These are phyloP conservation scores for Flaveria sonorensis DNA, from an alignment of 129 eudicot genomes.

Conservation along the genomic window DNA sequence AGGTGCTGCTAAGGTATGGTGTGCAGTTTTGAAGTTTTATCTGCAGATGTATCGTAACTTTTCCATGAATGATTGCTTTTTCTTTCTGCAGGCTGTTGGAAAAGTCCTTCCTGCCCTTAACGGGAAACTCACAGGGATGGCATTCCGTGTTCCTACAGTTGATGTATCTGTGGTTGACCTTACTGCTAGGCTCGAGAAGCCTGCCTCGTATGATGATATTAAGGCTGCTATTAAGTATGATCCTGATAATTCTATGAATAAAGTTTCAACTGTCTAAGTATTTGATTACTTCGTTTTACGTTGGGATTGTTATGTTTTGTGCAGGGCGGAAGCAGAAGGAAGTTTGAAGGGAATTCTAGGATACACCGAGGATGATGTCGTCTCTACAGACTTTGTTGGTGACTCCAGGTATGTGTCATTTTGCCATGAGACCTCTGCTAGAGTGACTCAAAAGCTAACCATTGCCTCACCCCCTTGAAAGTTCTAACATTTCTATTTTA, in stretches of 20 bases:
- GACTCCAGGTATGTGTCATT: constrained; percentile 52
- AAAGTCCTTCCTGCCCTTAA: constrained; percentile 82
- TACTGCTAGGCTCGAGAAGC: constrained; percentile 79
- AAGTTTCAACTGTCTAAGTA: neutral
- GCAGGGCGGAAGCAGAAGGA: constrained; percentile 63
- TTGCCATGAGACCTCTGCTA: neutral
- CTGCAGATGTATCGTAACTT: neutral
- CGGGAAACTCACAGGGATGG: constrained; percentile 89
- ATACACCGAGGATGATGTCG: constrained; percentile 77
- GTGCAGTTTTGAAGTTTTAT: neutral
- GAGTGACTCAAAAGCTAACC: too few relatives aligned
- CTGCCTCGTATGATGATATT: constrained; percentile 73
- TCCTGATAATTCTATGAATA: neutral
- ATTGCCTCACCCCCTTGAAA: too few relatives aligned
- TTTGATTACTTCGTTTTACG: neutral
- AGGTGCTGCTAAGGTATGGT: constrained; percentile 82
- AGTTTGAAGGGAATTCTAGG: constrained; percentile 72
- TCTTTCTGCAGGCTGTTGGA: constrained; percentile 70
- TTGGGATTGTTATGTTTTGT: constrained; percentile 5
- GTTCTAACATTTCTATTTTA: too few relatives aligned
- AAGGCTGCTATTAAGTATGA: constrained; percentile 80
- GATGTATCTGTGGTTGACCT: constrained; percentile 92
- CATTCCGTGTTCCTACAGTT: constrained; percentile 84
- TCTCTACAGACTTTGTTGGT: constrained; percentile 71
- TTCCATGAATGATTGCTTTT: neutral